phyloP scores from a whole-genome alignment of 371 early-diverging fungal species.

The Mucor plumbeus region DNA sequence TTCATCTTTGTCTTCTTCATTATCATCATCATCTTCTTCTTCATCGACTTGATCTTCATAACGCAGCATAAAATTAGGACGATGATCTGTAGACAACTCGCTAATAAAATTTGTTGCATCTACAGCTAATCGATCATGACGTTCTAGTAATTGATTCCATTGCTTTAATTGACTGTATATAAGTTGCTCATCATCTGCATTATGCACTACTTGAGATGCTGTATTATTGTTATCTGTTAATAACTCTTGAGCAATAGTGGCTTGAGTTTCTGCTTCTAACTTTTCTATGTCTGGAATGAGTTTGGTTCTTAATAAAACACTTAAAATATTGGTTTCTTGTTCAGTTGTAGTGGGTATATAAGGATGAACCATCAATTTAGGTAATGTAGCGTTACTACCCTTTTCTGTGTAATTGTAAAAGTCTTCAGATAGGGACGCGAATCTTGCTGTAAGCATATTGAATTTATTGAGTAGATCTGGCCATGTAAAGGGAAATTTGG shows the following conservation, averaged over 20 bases:
- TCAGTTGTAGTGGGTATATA: constrained; percentile 59
- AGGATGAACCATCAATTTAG: constrained; percentile 66
- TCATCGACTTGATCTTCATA: constrained; percentile 38
- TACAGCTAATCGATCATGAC: constrained; percentile 50
- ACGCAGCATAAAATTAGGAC: constrained; percentile 40
- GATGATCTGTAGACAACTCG: constrained; percentile 39
- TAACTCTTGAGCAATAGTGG: constrained; percentile 51
- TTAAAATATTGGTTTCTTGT: constrained; percentile 64
- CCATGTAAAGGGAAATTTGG: constrained; percentile 55
- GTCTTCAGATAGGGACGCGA: constrained; percentile 56
- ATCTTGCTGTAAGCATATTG: constrained; percentile 70
- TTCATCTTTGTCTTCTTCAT: constrained; percentile 27
- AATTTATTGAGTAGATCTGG: constrained; percentile 70
- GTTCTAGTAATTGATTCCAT: constrained; percentile 40
- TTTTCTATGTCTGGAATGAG: constrained; percentile 70
- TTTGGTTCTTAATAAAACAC: constrained; percentile 66
- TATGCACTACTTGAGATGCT: constrained; percentile 1
- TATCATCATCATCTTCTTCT: no score
- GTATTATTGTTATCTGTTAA: constrained; percentile 12
- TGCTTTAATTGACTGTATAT: constrained; percentile 37
- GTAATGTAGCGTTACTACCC: constrained; percentile 49
- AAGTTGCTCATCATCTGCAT: constrained; percentile 43
- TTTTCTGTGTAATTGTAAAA: constrained; percentile 52
- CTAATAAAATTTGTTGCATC: constrained; percentile 39
- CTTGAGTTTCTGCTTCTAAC: constrained; percentile 58